These are phyloP conservation scores for Cucurbita argyrosperma DNA, from an alignment of 306 rosid species.

Conservation along the genomic window DNA sequence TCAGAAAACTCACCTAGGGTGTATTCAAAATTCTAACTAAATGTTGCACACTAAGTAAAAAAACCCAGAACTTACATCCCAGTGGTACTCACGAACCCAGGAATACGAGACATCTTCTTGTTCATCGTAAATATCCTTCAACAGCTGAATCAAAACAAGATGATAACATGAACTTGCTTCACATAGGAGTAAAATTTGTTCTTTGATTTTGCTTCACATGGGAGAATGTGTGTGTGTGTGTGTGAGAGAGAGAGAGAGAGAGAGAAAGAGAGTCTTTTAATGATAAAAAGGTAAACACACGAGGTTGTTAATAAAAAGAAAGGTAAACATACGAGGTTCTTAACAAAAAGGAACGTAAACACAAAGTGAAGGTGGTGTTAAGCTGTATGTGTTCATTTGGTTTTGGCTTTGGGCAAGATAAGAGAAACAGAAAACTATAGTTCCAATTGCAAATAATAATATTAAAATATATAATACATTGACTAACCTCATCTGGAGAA, in stretches of 20 bases:
- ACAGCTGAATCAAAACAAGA: slow-evolving; percentile 38
- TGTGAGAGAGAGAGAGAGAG: background rate
- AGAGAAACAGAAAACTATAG: background rate
- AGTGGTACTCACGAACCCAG: slow-evolving; percentile 89
- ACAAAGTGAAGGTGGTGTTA: background rate
- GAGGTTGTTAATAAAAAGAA: background rate
- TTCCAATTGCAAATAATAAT: background rate
- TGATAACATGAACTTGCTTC: background rate
- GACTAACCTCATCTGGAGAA: slow-evolving; percentile 68
- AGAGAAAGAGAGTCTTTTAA: background rate
- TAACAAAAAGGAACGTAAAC: background rate
- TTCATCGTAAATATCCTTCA: slow-evolving; percentile 77
- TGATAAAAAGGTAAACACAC: background rate
- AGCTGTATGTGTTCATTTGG: background rate
- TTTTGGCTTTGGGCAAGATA: background rate
- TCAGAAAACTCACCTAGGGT: background rate
- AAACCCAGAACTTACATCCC: slow-evolving; percentile 53
- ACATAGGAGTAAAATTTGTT: background rate
- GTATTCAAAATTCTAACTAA: background rate
- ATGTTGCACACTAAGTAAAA: background rate
- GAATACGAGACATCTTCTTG: slow-evolving; percentile 66
- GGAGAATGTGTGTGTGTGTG: background rate
- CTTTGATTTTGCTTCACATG: background rate
- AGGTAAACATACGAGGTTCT: background rate
- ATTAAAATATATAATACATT: background rate